phyloP scores from a whole-genome alignment of 179 eudicot species.

The Dionaea muscipula region DNA sequence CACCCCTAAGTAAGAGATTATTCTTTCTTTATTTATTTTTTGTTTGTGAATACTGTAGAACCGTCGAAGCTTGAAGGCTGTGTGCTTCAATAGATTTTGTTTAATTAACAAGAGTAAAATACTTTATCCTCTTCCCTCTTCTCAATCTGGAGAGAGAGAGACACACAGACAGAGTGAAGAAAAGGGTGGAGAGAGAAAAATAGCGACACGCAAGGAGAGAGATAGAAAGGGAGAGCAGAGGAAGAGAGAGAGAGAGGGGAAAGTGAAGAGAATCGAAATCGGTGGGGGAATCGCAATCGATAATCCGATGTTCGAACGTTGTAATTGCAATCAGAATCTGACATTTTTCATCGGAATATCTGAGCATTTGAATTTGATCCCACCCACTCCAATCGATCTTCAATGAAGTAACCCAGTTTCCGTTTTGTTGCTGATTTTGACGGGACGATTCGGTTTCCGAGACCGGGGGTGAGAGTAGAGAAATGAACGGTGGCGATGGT shows the following conservation, averaged over 20 bases:
- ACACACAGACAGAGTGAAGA: background rate
- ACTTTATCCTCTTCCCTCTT: conserved; percentile 6
- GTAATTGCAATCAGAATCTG: conserved; percentile 2
- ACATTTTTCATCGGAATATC: conserved; percentile 11
- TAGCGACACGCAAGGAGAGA: background rate
- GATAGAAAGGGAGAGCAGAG: conserved; percentile 5
- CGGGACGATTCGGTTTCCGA: conserved; percentile 1
- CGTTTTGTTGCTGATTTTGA: conserved; percentile 6
- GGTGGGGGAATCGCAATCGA: too few relatives aligned
- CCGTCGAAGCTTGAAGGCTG: too few relatives aligned
- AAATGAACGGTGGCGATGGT: conserved; percentile 35
- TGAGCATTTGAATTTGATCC: background rate
- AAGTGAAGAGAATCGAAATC: background rate
- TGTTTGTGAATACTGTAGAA: too few relatives aligned
- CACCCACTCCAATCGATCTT: conserved; percentile 3
- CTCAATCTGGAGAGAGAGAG: too few relatives aligned
- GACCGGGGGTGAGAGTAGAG: conserved; percentile 2
- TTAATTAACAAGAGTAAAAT: too few relatives aligned
- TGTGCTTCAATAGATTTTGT: too few relatives aligned
- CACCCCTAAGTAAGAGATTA: too few relatives aligned
- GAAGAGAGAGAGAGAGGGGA: background rate
- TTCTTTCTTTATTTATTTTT: too few relatives aligned
- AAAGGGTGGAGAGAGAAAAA: conserved; percentile 1
- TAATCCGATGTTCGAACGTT: conserved; percentile 8
- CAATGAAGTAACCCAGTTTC: conserved; percentile 6